Evolutionary conservation across 805 yeast genomes (phyloP), one percentile per base, ranked within the genome.

Genomic region (Yarrowia yakushimensis): DNA sequence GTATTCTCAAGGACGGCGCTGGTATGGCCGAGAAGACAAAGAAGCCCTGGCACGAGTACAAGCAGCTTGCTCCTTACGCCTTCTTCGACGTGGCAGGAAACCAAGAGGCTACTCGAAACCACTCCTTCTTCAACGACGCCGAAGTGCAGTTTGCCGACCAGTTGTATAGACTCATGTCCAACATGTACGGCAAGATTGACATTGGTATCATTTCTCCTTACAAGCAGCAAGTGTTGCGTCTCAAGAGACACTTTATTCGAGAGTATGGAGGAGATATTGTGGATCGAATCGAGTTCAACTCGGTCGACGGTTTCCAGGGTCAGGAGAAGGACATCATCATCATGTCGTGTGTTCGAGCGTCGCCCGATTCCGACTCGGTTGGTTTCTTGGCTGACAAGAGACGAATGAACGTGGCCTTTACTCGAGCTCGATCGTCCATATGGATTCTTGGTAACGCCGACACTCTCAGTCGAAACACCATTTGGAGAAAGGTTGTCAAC

Each of bases 221-320:
- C 74, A 90, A 90, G 68, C 96, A 90, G 67, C 99, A 94, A 71
- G 83, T 90, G 41, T 69, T 79, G 34, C 76, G 80, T 1, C 70
- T 94, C 63, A 82, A 82, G 66, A 78, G 80, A 18, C 73, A 79
- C 1, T 93, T 94, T 69, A 72, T 76, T 6, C 76, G 77, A 15
- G 76, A 77, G 61, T 87, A 81, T 69, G 98, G 98, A 11, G 76
- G 76, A 2, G 70, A 76, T 3, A 86, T 93, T 33, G 72, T 81
- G 18, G 79, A 82, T 30, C 85, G 82, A 60, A 84, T 96, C 54
- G 96, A 89, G 70, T 91, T 94, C 75, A 91, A 92, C 70, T 90
- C 99, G 0, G 91, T 94, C 65, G 99, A 94, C 79, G 99, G 98
- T 0, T 94, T 92, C 72, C 99, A 91, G 77, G 97, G 97, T 66